Base-by-base conservation (phyloP, 1,284 basidiomycete species). In the Irpex lacteus region DNA sequence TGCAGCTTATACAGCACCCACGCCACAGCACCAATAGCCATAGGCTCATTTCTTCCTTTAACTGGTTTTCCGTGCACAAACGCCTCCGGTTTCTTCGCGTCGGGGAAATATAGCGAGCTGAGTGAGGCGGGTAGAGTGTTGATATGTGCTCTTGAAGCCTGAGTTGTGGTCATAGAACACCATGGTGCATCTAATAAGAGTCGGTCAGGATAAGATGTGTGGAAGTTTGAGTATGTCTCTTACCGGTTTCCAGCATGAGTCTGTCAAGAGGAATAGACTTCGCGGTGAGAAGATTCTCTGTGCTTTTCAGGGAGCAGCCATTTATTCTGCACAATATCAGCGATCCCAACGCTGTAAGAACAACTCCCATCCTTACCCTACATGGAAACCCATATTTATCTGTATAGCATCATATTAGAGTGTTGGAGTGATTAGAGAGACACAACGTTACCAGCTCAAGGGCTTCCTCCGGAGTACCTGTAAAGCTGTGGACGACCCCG, bases 401-500 rank as follows among this genome's bases (percentile, higher is more conserved):
- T 90, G 60, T 38, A 62, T 44, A 60, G n/a, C 7, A 57, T 52
- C 15, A 57, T 8, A 19, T 73, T 61, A 11, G 65, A 37, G 11
- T 52, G 26, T 38, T 4, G 5, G 7, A 3, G 19, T 53, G 5
- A 37, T 32, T 49, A 9, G 50, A 55, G 38, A 59, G 38, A 18
- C 9, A 76, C 87, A 26, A 26, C 26, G 26, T 71, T 67, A 95
- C 86, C 62, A 94, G 77, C 72, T 96, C 91, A 6, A 77, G 71
- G 56, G 86, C 86, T 74, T 96, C 93, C 26, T 83, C 81, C 1
- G 73, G 68, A 0, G 84, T 86, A 0, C 94, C 95, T 0, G 94
- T 95, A 75, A 95, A 95, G 69, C 90, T 92, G 75, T 96, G 95
- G 6, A 95, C 93, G 6, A 96, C 93, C 0, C 91, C 93, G 8